Evolutionary conservation across 106 monocot genomes (phyloP).

Genomic region (Posidonia australis): DNA sequence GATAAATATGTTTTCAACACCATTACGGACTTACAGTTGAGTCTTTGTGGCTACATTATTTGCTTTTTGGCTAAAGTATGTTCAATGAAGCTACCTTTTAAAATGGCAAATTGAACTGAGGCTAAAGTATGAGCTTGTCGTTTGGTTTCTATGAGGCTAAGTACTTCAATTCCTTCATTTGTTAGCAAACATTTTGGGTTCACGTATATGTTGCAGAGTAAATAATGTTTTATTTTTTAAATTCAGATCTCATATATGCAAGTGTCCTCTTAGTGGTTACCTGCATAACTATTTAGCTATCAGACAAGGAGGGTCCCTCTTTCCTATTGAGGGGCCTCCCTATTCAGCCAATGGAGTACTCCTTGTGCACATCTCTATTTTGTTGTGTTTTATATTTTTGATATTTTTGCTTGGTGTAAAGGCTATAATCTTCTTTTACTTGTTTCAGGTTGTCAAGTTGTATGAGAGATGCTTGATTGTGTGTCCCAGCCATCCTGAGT

Average conservation of each 20-base stretch:
- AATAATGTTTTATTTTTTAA: constrained; percentile 39
- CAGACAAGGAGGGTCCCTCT: constrained; percentile 71
- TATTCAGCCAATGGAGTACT: constrained; percentile 87
- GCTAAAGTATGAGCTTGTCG: constrained; percentile 69
- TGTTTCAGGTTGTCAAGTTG: constrained; percentile 89
- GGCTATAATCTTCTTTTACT: constrained; percentile 11
- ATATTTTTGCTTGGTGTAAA: constrained; percentile 5
- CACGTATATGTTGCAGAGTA: constrained; percentile 33
- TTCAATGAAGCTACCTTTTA: constrained; percentile 86
- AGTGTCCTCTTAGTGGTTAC: constrained; percentile 95
- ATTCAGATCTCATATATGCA: constrained; percentile 98
- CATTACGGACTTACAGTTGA: constrained; percentile 37
- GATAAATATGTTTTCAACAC: constrained; percentile 20
- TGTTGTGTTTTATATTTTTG: constrained; percentile 22
- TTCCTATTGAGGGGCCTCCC: constrained; percentile 77
- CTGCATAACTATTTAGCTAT: constrained; percentile 86
- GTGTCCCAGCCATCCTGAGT: constrained; percentile 94
- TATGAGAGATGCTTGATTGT: constrained; percentile 97
- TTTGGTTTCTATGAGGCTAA: constrained; percentile 97
- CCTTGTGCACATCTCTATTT: constrained; percentile 65
- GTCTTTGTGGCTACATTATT: constrained; percentile 36
- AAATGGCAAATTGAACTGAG: constrained; percentile 78
- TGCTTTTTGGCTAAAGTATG: constrained; percentile 74
- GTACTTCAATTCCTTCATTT: constrained; percentile 82
- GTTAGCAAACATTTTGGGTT: constrained; percentile 85